Base-by-base conservation (phyloP, 2,329 filamentous ascomycete genomes). In the Xylariaceae sp. region DNA sequence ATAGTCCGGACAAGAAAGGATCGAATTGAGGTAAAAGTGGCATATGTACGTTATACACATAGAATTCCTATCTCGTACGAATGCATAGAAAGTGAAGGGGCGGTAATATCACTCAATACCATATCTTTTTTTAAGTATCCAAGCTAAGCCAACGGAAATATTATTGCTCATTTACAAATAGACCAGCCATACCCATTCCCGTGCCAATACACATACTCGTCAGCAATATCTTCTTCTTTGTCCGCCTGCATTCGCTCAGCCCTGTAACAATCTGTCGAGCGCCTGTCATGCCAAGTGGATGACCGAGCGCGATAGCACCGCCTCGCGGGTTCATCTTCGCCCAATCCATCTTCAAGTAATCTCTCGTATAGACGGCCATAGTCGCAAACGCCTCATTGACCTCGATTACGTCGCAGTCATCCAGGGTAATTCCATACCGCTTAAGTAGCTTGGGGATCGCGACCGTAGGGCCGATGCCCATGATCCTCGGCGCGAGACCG, bases 351-450 rank as follows among this genome's bases (percentile, higher is more conserved):
- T 84, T 84, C 48, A 95, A 81, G 63, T 79, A 85, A 68, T 91
- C 82, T 52, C 89, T 78, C 77, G 92, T 96, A 83, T 97, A 98
- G 26, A 97, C 93, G 1, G 91, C 93, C 95, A 98, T 98, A 50
- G 90, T 95, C 20, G 93, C 93, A 70, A 99, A 99, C 1, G 95
- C 95, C 82, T 99, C 95, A 79, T 99, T 99, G 71, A 99, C 77
- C 82, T 98, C 95, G 66, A 93, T 81, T 37, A 98, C 83, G 70
- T 99, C 95, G 60, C 95, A 84, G 67, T 98, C 95, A 56, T 88
- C 84, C 51, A 96, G 79, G 20, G 82, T 84, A 59, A 99, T 76
- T 75, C 89, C 86, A 82, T 89, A 87, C 78, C 95, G 88, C 70
- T 77, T 76, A 44, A 99, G 84, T 26, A 99, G 86, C 84, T 99